These are phyloP conservation scores for Erysimum pusillum DNA, from an alignment of 441 rosid genomes.

Conservation along the genomic window DNA sequence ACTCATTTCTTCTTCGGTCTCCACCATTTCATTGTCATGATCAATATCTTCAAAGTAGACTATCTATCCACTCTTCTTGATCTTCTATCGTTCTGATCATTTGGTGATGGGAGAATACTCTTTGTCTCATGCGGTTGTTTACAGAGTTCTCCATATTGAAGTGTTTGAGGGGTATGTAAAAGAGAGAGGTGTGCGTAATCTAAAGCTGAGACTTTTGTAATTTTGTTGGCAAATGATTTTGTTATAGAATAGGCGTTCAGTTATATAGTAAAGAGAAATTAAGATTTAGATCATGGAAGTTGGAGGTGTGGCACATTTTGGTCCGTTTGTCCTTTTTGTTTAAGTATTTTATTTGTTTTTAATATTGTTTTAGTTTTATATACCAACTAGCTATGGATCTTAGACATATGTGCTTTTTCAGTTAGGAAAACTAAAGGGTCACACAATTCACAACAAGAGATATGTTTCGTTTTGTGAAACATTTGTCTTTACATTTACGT, in stretches of 20 bases:
- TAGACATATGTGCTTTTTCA: conserved; percentile 21
- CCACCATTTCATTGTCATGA: conserved; percentile 29
- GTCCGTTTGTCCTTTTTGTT: conserved; percentile 33
- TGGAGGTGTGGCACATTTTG: conserved; percentile 47
- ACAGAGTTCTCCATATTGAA: conserved; percentile 51
- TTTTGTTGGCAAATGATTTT: conserved; percentile 35
- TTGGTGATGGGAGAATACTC: conserved; percentile 36
- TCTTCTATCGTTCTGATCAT: conserved; percentile 32
- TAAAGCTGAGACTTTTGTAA: conserved; percentile 5
- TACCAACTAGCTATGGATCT: conserved; percentile 28
- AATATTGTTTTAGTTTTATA: neutral
- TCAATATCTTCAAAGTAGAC: conserved; percentile 55
- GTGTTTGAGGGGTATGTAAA: conserved; percentile 18
- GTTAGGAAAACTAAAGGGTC: neutral
- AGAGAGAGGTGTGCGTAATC: neutral
- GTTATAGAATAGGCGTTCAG: neutral
- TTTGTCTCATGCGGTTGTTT: conserved; percentile 36
- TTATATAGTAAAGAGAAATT: conserved; percentile 14
- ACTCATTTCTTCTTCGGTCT: conserved; percentile 35
- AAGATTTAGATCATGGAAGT: conserved; percentile 39
- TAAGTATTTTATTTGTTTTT: neutral
- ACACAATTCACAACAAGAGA: conserved; percentile 13
- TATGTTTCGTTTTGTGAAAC: neutral
- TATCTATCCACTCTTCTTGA: conserved; percentile 57
- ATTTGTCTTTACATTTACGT: neutral